A percentile compares a stretch with the other conserved stretches of the same genome.
phyloP scores from a whole-genome alignment of 2,329 filamentous ascomycete species.

The Colletotrichum tropicicola region DNA sequence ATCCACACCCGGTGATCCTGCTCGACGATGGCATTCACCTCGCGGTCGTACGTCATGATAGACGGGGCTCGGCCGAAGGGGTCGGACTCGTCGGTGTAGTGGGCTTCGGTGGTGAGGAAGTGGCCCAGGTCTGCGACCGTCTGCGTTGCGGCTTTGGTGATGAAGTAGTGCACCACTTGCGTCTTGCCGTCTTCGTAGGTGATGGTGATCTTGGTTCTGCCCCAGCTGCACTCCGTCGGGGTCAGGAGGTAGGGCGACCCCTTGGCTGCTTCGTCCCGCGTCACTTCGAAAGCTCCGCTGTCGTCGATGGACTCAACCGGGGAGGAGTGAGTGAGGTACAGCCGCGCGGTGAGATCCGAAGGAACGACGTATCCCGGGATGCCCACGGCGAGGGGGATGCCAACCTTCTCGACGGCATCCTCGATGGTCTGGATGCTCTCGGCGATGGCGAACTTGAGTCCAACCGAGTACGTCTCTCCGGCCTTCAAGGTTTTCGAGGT shows the following conservation, averaged over 20 bases:
- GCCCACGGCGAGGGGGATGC: slow-evolving; percentile 58
- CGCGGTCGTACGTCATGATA: slow-evolving; percentile 66
- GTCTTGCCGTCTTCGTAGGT: slow-evolving; percentile 54
- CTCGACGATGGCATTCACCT: slow-evolving; percentile 49
- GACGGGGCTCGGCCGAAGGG: slow-evolving; percentile 64
- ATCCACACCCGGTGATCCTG: slow-evolving; percentile 65
- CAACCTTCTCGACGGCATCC: slow-evolving; percentile 51
- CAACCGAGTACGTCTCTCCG: slow-evolving; percentile 56
- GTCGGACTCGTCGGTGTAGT: slow-evolving; percentile 59
- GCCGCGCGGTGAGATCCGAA: slow-evolving; percentile 51
- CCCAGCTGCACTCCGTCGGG: slow-evolving; percentile 54
- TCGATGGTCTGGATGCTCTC: slow-evolving; percentile 53
- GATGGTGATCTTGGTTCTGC: slow-evolving; percentile 57
- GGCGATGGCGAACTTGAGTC: slow-evolving; percentile 60
- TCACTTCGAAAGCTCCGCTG: slow-evolving; percentile 42
- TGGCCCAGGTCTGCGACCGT: slow-evolving; percentile 55
- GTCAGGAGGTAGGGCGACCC: slow-evolving; percentile 48
- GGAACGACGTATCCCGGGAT: slow-evolving; percentile 65
- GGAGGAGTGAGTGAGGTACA: slow-evolving; percentile 53
- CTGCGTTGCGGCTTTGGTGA: slow-evolving; percentile 57
- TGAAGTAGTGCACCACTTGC: slow-evolving; percentile 65
- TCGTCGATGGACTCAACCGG: slow-evolving; percentile 49
- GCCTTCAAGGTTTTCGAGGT: slow-evolving; percentile 55
- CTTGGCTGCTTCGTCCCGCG: slow-evolving; percentile 13
- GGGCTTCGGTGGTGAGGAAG: slow-evolving; percentile 64